A percentile compares a stretch with the other conserved stretches of the same genome.
These are phyloP conservation scores for thale cress (Arabidopsis thaliana) DNA, from an alignment of 345 rosid species.

Conservation along the genomic window TAIR10.1 NC_003070.9:23467501-23468000, in stretches of 20 bases:
- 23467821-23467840: constrained; percentile 81
- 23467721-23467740: constrained; percentile 21
- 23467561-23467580: not conserved
- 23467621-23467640: constrained; percentile 88
- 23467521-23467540: constrained; percentile 85
- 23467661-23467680: constrained; percentile 69
- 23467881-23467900: not conserved
- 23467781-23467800: constrained; percentile 68
- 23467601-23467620: constrained; percentile 29
- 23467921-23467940: constrained; percentile 44
- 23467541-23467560: not conserved
- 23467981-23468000: constrained; percentile 64
- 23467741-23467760: not conserved
- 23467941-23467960: constrained; percentile 86
- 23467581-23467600: not conserved
- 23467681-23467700: constrained; percentile 69
- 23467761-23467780: constrained; percentile 61
- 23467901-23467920: too few species aligned
- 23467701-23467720: constrained; percentile 4
- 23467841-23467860: constrained; percentile 72
- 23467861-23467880: constrained; percentile 7
- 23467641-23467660: constrained; percentile 97
- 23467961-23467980: constrained; percentile 93
- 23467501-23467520: constrained; percentile 80
- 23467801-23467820: constrained; percentile 91